Evolutionary conservation across 768 basidiomycete genomes (phyloP).

Genomic region (Leccinum imitatum): DNA sequence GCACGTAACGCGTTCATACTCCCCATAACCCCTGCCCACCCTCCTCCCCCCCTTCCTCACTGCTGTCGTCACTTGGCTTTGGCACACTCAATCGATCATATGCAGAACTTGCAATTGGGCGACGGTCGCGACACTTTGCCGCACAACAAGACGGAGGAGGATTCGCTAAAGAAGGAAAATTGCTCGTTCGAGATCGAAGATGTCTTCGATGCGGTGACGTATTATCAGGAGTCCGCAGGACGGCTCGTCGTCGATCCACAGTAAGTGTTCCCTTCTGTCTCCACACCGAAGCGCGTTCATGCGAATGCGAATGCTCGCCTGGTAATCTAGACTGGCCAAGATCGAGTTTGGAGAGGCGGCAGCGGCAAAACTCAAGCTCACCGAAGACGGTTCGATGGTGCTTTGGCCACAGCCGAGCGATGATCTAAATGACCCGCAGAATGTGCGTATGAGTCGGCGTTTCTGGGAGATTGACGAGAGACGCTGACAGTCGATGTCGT

Average conservation of each 20-base stretch:
- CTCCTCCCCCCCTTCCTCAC: no score
- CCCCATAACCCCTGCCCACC: not conserved
- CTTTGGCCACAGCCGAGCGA: constrained; percentile 57
- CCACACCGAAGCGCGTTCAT: not conserved
- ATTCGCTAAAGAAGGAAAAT: constrained; percentile 1
- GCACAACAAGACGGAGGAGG: not conserved
- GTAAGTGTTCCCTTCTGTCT: constrained; percentile 34
- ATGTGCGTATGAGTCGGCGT: constrained; percentile 33
- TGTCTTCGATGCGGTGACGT: constrained; percentile 35
- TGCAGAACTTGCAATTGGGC: not conserved
- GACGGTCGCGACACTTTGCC: not conserved
- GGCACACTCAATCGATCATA: not conserved
- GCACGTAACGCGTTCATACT: not conserved
- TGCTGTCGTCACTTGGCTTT: not conserved
- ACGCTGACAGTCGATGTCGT: not conserved
- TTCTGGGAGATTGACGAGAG: not conserved
- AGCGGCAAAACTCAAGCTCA: constrained; percentile 47
- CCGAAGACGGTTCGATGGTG: constrained; percentile 44
- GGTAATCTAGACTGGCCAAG: constrained; percentile 40
- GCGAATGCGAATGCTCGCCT: not conserved
- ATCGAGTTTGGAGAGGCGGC: constrained; percentile 49
- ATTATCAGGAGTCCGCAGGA: constrained; percentile 56
- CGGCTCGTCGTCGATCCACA: constrained; percentile 61
- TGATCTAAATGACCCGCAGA: constrained; percentile 52
- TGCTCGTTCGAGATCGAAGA: not conserved